phyloP scores from a whole-genome alignment of 1,139 yeast species.

The Torulaspora globosa region DNA sequence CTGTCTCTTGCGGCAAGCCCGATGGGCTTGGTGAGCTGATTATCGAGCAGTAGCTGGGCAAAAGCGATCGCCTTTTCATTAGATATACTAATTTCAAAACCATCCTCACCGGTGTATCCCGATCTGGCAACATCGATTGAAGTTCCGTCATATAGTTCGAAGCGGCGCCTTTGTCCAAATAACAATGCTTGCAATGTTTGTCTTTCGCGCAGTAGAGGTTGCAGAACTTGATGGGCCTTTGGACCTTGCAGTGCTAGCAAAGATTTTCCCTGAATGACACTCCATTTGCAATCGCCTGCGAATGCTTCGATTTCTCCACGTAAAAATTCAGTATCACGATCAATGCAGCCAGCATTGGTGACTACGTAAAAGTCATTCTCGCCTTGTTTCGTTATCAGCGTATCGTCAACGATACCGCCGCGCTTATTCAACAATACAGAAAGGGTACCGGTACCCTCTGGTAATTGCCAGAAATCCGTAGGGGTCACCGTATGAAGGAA shows the following conservation, averaged over 20 bases:
- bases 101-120: conserved; percentile 98
- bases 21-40: conserved; percentile 66
- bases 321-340: conserved; percentile 67
- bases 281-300: conserved; percentile 50
- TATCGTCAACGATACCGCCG: conserved; percentile 84
- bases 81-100: conserved; percentile 86
- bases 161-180: conserved; percentile 68
- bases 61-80: conserved; percentile 56
- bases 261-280: conserved; percentile 61
- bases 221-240: conserved; percentile 59
- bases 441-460: conserved; percentile 61
- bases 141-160: conserved; percentile 45
- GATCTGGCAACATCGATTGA: conserved; percentile 76
- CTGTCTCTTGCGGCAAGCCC: conserved; percentile 98
- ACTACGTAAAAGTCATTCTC: conserved; percentile 81
- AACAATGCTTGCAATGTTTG: conserved; percentile 49
- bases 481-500: conserved; percentile 82
- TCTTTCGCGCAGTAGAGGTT: conserved; percentile 53
- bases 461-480: conserved; percentile 60
- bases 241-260: conserved; percentile 94
- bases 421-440: conserved; percentile 69
- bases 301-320: conserved; percentile 45
- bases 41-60: conserved; percentile 57
- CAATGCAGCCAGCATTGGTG: conserved; percentile 96
- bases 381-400: conserved; percentile 80